phyloP scores from a whole-genome alignment of 2,329 filamentous ascomycete genomes.

The Lasiodiplodia sp. region DNA sequence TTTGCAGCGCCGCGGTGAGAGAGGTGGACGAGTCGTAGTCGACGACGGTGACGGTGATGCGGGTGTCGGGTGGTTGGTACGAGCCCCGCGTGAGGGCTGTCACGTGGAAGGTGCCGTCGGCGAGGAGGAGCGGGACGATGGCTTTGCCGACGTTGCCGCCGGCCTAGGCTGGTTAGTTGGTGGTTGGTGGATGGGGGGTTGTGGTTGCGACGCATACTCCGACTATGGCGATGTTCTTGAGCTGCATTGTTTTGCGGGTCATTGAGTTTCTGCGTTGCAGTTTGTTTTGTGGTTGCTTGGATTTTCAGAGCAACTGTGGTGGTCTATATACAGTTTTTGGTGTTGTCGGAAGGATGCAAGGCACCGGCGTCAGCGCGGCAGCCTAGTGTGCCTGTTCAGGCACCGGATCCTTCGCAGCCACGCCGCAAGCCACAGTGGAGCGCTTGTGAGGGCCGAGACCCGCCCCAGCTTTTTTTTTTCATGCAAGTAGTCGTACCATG shows the following conservation, averaged over 20 bases:
- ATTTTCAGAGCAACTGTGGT: background rate
- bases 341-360: background rate
- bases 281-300: background rate
- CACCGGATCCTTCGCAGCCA: background rate
- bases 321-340: background rate
- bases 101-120: constrained; percentile 37
- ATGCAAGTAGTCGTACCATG: background rate
- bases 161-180: constrained; percentile 34
- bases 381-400: constrained; percentile 14
- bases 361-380: constrained; percentile 11
- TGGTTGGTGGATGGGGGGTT: background rate
- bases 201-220: constrained; percentile 38
- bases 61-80: constrained; percentile 35
- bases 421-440: constrained; percentile 11
- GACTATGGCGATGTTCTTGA: constrained; percentile 46
- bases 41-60: constrained; percentile 35
- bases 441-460: background rate
- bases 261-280: background rate
- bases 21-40: constrained; percentile 30
- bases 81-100: constrained; percentile 40
- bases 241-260: constrained; percentile 36
- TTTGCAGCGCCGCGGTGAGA: background rate
- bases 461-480: background rate
- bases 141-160: constrained; percentile 43
- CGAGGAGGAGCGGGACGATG: constrained; percentile 41